phyloP scores from a whole-genome alignment of 208 protist species.

The Endotrypanum monterogeii region DNA sequence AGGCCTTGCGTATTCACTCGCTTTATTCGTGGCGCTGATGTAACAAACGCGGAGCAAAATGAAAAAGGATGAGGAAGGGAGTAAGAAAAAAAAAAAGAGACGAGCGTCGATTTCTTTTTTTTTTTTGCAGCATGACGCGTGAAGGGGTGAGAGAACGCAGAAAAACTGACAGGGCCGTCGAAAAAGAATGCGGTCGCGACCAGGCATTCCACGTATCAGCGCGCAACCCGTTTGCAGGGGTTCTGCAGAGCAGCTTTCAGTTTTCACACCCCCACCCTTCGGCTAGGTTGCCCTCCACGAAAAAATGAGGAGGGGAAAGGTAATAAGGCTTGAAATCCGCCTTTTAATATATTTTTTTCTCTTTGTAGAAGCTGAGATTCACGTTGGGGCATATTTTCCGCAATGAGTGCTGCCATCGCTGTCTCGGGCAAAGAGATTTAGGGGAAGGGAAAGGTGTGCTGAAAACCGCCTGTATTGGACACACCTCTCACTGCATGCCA shows the following conservation, averaged over 20 bases:
- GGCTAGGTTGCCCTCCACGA: background rate
- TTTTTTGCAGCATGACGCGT: too few relatives aligned
- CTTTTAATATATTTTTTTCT: background rate
- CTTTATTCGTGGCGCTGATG: background rate
- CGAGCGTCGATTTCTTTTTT: background rate
- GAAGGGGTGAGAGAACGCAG: background rate
- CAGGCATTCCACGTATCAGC: background rate
- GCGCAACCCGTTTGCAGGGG: background rate
- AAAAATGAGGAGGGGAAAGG: background rate
- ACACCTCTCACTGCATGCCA: background rate
- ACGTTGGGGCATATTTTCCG: background rate
- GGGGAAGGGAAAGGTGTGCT: background rate
- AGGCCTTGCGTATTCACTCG: background rate
- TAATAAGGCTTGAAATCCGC: background rate
- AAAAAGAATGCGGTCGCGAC: background rate
- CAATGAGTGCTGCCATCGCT: background rate
- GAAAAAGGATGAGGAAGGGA: background rate
- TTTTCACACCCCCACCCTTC: background rate
- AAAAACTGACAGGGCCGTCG: background rate
- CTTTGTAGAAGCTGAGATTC: background rate
- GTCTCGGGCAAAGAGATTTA: background rate
- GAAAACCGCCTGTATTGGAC: background rate
- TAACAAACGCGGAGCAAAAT: background rate
- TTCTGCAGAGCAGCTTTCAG: background rate
- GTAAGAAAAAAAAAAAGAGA: background rate